phyloP scores from a whole-genome alignment of 139 green algal genomes.

The Closterium sp. region DNA sequence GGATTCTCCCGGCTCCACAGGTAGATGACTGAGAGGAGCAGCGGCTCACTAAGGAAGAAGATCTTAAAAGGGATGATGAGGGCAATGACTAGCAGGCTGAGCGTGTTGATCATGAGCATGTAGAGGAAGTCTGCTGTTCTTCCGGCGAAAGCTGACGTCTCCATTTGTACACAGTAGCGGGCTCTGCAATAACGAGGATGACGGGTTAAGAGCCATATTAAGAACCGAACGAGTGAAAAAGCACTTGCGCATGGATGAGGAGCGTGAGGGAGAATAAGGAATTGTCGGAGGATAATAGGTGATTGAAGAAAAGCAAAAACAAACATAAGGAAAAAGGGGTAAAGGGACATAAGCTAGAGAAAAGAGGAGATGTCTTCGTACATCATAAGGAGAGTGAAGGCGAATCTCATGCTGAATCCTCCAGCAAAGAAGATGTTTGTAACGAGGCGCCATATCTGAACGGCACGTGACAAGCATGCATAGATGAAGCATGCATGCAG shows the following conservation, averaged over 20 bases:
- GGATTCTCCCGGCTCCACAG: conserved; percentile 67
- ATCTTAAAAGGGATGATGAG: conserved; percentile 19
- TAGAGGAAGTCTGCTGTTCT: conserved; percentile 66
- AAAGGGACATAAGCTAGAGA: not conserved
- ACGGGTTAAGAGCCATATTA: not conserved
- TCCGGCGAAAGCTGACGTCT: conserved; percentile 60
- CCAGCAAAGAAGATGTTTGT: conserved; percentile 62
- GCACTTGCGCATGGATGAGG: no score
- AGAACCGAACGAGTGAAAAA: no score
- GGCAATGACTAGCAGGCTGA: not conserved
- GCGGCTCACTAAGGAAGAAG: conserved; percentile 28
- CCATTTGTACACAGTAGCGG: conserved; percentile 58
- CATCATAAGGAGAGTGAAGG: not conserved
- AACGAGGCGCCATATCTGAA: conserved; percentile 67
- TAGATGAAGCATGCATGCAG: no score
- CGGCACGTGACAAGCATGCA: not conserved
- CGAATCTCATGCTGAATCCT: conserved; percentile 24
- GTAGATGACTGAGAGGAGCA: conserved; percentile 68
- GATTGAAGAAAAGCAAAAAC: not conserved
- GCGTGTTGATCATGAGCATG: conserved; percentile 65
- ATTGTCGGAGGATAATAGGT: no score
- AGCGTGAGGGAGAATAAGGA: no score
- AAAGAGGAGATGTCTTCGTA: not conserved
- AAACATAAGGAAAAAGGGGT: not conserved
- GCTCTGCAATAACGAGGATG: conserved; percentile 45